phyloP scores from a whole-genome alignment of 2,329 filamentous ascomycete species.

The Colletotrichum sp. region DNA sequence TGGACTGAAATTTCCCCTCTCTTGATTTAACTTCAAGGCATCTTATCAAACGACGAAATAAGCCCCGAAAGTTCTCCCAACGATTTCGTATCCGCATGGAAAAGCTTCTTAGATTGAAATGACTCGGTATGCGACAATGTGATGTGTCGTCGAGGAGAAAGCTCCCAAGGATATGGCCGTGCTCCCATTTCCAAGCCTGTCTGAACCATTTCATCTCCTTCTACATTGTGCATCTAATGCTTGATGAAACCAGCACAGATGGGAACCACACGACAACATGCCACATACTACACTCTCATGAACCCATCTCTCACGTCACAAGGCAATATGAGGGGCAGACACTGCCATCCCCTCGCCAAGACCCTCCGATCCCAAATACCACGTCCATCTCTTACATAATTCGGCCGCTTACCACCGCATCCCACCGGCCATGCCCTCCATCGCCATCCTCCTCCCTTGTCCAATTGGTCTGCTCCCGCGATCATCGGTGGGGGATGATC shows the following conservation, averaged over 20 bases:
- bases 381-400: background rate
- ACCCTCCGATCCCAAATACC: background rate
- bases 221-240: background rate
- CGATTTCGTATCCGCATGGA: background rate
- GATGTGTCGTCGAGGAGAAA: background rate
- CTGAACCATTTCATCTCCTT: background rate
- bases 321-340: background rate
- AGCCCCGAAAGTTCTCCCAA: too few species aligned
- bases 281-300: background rate
- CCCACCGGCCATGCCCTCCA: background rate
- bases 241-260: fast-evolving
- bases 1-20: too few species aligned
- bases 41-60: too few species aligned
- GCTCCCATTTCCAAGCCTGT: fast-evolving
- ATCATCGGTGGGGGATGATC: background rate
- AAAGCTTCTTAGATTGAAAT: background rate
- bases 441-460: background rate
- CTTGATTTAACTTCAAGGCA: too few species aligned
- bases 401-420: background rate
- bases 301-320: background rate
- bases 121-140: background rate
- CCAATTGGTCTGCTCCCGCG: background rate
- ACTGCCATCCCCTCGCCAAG: background rate
- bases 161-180: fast-evolving
- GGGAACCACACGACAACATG: background rate